phyloP scores from a whole-genome alignment of 2,329 filamentous ascomycete species.

The Talaromyces sp. region DNA sequence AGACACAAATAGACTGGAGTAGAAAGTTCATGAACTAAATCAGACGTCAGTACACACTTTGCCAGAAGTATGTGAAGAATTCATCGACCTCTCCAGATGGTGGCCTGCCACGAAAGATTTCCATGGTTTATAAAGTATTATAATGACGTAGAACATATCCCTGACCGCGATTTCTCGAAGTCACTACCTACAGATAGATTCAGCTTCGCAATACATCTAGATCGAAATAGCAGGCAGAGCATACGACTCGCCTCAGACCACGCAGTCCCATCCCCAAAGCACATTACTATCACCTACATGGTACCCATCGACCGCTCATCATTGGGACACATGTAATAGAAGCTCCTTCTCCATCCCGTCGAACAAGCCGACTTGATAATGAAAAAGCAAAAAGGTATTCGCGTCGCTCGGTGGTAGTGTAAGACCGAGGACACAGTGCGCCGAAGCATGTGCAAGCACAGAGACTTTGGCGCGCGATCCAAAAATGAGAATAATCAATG shows the following conservation, averaged over 20 bases:
- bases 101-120: no score
- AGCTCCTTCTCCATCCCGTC: conserved; percentile 56
- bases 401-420: conserved; percentile 72
- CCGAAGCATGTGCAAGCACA: conserved; percentile 67
- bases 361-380: conserved; percentile 54
- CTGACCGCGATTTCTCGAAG: not conserved
- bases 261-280: no score
- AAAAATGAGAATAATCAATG: conserved; percentile 85
- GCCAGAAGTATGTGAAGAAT: not conserved
- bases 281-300: no score
- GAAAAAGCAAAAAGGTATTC: conserved; percentile 55
- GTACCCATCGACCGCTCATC: not conserved
- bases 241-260: not conserved
- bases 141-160: no score
- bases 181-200: not conserved
- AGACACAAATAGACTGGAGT: not conserved
- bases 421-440: conserved; percentile 71
- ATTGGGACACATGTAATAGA: no score
- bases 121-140: no score
- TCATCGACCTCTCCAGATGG: no score
- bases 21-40: not conserved
- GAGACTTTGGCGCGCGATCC: conserved; percentile 52
- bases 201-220: not conserved
- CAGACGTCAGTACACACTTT: not conserved
- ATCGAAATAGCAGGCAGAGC: not conserved